Conservation (phyloP, 768 basidiomycete genomes). For the Russula dissimulans region DNA sequence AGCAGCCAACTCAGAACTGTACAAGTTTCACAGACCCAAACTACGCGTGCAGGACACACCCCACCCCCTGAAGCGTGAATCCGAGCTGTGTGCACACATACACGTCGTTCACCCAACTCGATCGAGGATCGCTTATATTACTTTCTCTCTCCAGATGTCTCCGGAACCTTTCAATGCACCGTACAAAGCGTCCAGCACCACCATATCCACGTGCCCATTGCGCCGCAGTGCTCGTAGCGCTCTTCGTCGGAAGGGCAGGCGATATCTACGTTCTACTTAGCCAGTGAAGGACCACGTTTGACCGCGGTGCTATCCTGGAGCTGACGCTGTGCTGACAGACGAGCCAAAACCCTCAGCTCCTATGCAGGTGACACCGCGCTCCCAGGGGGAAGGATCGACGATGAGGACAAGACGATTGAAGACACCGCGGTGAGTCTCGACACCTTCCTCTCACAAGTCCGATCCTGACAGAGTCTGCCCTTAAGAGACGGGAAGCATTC, state of each 20-base stretch:
- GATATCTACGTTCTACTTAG: constrained; percentile 83
- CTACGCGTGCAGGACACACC: constrained; percentile 16
- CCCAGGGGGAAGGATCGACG: constrained; percentile 78
- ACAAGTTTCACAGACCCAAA: constrained; percentile 20
- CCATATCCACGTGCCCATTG: constrained; percentile 46
- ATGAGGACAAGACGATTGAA: constrained; percentile 56
- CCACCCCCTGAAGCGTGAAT: constrained; percentile 17
- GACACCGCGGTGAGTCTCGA: constrained; percentile 61
- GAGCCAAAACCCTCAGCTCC: constrained; percentile 59
- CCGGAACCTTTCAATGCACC: constrained; percentile 8
- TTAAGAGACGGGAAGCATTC: constrained; percentile 75
- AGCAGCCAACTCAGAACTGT: constrained; percentile 13
- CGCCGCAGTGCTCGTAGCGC: constrained; percentile 73
- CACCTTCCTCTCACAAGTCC: background rate
- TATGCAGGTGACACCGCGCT: constrained; percentile 87
- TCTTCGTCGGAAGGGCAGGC: constrained; percentile 78
- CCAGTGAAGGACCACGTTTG: constrained; percentile 38
- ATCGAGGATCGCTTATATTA: background rate
- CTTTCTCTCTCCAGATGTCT: background rate
- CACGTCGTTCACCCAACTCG: background rate
- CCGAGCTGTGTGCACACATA: constrained; percentile 10
- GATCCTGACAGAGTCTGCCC: background rate
- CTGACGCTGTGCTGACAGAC: constrained; percentile 33
- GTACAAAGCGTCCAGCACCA: constrained; percentile 19
- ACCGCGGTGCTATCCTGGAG: background rate